Conservation (phyloP, 2,329 filamentous ascomycete species). For the Thielaviopsis punctulata region DNA sequence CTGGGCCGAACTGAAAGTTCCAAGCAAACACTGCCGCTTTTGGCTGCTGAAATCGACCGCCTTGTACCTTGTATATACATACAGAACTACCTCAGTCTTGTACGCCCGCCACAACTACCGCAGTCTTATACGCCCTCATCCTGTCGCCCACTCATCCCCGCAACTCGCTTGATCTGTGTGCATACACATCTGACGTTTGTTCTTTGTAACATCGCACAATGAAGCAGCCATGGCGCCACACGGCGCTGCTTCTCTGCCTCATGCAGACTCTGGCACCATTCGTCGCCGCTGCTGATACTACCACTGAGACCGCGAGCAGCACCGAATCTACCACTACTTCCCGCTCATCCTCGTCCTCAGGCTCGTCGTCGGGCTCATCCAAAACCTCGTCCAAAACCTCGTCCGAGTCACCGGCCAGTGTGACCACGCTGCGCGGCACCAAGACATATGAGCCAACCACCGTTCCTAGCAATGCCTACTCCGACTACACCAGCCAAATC, state of each 20-base stretch:
- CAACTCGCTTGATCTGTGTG: too few relatives aligned
- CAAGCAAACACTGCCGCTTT: too few relatives aligned
- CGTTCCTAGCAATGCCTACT: slow-evolving; percentile 29
- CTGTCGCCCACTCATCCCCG: too few relatives aligned
- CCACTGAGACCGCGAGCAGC: slow-evolving; percentile 4
- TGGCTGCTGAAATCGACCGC: too few relatives aligned
- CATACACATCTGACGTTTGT: background rate
- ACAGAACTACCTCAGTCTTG: too few relatives aligned
- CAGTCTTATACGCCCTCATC: too few relatives aligned
- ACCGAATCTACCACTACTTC: background rate
- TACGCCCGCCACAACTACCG: too few relatives aligned
- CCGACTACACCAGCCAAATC: slow-evolving; percentile 25
- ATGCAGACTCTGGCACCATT: background rate
- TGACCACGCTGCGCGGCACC: slow-evolving; percentile 23
- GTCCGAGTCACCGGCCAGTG: slow-evolving; percentile 13
- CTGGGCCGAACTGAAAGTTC: background rate
- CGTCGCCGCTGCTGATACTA: background rate
- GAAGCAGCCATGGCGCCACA: background rate
- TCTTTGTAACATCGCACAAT: background rate
- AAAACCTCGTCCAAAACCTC: background rate
- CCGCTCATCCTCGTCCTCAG: background rate
- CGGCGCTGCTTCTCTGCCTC: background rate
- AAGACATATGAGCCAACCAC: slow-evolving; percentile 22
- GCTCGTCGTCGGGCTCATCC: background rate
- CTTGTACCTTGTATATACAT: too few relatives aligned